These are phyloP conservation scores for Phytopythium aichiense DNA, from an alignment of 352 stramenopile genomes.

Conservation along the genomic window DNA sequence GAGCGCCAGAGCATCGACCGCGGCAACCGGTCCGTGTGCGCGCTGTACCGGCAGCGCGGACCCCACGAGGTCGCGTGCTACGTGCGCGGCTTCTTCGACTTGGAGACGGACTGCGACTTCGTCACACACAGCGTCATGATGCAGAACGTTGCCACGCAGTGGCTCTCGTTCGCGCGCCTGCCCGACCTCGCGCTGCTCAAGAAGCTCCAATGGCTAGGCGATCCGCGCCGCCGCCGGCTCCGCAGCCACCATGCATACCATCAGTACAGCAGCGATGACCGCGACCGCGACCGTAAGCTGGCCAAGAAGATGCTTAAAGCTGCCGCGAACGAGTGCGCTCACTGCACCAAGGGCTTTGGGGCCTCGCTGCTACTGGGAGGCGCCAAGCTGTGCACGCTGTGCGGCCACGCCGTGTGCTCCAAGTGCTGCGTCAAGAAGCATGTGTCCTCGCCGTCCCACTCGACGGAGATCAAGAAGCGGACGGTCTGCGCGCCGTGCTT, in stretches of 20 bases:
- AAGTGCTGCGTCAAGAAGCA: slow-evolving; percentile 25
- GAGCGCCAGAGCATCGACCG: slow-evolving; percentile 59
- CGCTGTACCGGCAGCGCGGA: slow-evolving; percentile 34
- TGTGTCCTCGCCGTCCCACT: neutral
- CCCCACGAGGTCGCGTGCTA: slow-evolving; percentile 30
- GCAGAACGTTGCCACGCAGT: slow-evolving; percentile 23
- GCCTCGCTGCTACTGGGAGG: slow-evolving; percentile 5
- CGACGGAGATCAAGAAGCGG: slow-evolving; percentile 4
- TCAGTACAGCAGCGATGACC: neutral
- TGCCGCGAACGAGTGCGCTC: slow-evolving; percentile 4
- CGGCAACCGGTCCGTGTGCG: slow-evolving; percentile 41
- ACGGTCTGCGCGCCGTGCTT: slow-evolving; percentile 19
- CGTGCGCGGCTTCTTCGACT: slow-evolving; percentile 23
- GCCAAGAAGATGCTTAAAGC: slow-evolving; percentile 4
- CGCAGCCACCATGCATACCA: neutral
- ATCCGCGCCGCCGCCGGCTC: neutral
- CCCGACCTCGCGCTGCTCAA: slow-evolving; percentile 40
- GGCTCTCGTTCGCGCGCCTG: slow-evolving; percentile 28
- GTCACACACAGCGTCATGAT: slow-evolving; percentile 22
- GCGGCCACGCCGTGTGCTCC: slow-evolving; percentile 16
- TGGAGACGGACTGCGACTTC: slow-evolving; percentile 15
- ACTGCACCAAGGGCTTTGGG: slow-evolving; percentile 18
- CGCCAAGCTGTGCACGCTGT: slow-evolving; percentile 16
- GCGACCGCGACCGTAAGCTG: neutral
- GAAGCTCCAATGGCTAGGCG: slow-evolving; percentile 36